Base-by-base conservation (phyloP, 768 basidiomycete genomes). In the Russula abietina region DNA sequence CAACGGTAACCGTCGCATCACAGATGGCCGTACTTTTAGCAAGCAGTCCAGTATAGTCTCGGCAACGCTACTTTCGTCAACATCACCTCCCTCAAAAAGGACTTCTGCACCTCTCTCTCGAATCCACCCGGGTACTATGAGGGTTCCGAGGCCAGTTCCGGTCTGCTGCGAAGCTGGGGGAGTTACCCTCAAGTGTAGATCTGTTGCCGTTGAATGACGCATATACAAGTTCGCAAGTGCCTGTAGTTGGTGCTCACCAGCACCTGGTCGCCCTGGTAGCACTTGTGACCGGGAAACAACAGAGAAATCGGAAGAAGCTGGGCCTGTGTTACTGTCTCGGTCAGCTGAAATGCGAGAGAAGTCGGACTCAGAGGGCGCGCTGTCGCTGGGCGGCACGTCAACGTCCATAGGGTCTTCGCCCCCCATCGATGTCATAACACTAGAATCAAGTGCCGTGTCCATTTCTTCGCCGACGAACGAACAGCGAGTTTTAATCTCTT, bases 81-180 rank as follows among this genome's bases (percentile, higher is more conserved):
- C 86, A 68, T 94, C 92, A 7, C 91, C 91, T 1, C 87, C 87
- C 70, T 92, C 91, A 65, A 97, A 98, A 11, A 98, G 76, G 6
- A 96, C 81, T 73, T 98, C 97, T 1, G 94, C 86, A 1, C 89
- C 89, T 16, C 95, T 80, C 72, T 98, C 96, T 48, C 96, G 76
- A 45, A 99, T 81, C 97, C 97, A 99, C 2, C 96, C 96, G 1
- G 96, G 96, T 49, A 98, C 83, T 50, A 91, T 78, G 51, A 97
- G 73, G 0, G 87, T 92, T 0, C 90, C 93, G 9, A 81, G 76
- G 2, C 90, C 91, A 1, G 88, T 87, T 0, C 88, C 87, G 14
- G 78, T 76, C 67, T 85, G 86, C 69, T 89, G 87, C 14, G 81
- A 77, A 2, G 75, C 71, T 8, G 91, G 88, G 32, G 89, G 88